A percentile compares a stretch with the other conserved stretches of the same genome.
Evolutionary conservation across 2,329 filamentous ascomycete species (phyloP).

Genomic region (Cladorrhinum sp.): DNA sequence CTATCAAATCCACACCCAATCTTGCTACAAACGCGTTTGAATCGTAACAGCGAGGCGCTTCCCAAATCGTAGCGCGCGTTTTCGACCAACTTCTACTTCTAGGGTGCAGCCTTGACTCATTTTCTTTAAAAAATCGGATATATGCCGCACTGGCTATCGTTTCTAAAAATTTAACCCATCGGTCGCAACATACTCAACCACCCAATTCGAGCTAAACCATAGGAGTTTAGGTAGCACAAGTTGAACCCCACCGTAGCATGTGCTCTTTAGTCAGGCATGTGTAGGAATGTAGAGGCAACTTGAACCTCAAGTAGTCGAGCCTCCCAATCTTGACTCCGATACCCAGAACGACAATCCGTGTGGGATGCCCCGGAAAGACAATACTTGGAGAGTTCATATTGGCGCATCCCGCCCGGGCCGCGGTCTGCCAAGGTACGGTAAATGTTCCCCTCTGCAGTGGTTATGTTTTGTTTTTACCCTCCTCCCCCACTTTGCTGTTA

Average conservation of each 20-base stretch:
- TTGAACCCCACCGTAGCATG: background rate
- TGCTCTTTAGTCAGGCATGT: too few species aligned
- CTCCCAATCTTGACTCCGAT: background rate
- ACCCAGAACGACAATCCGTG: background rate
- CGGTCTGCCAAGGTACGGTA: background rate
- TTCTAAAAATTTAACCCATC: background rate
- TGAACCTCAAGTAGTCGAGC: background rate
- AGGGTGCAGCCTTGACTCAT: background rate
- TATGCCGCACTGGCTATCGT: background rate
- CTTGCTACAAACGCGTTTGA: background rate
- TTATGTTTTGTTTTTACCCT: background rate
- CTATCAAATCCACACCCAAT: constrained; percentile 3
- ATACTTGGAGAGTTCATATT: background rate
- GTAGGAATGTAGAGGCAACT: too few species aligned
- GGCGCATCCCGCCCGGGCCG: background rate
- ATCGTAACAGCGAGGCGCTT: constrained; percentile 1
- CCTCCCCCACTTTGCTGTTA: background rate
- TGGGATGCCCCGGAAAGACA: background rate
- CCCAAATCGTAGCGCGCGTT: constrained; percentile 7
- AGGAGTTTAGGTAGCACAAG: background rate
- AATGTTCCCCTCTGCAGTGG: background rate
- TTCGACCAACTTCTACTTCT: background rate
- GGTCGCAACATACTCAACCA: background rate
- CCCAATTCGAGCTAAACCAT: background rate
- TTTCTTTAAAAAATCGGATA: background rate